Evolutionary conservation across 164 flowering plant genomes (phyloP).

Genomic region (Buxus sempervirens): DNA sequence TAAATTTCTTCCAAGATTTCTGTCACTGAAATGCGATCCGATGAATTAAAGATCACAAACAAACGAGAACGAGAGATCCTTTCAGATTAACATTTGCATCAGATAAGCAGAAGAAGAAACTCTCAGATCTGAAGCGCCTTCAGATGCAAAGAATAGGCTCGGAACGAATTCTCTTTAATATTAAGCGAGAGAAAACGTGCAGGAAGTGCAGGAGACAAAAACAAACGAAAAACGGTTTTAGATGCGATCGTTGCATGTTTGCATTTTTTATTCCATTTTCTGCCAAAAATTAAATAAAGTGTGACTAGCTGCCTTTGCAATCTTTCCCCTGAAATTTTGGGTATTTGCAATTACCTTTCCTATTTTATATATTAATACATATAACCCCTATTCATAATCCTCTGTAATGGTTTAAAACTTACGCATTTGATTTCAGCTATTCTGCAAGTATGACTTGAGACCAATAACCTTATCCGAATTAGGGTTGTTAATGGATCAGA

Average conservation of each 20-base stretch:
- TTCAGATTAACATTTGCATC: background rate
- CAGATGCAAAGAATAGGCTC: background rate
- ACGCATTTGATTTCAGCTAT: too few species aligned
- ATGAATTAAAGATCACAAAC: background rate
- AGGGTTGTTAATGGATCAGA: too few species aligned
- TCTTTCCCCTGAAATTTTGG: too few species aligned
- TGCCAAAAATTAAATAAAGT: too few species aligned
- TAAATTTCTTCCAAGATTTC: slow-evolving; percentile 10
- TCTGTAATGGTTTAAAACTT: too few species aligned
- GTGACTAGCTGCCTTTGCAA: too few species aligned
- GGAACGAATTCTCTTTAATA: background rate
- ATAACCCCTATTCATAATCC: too few species aligned
- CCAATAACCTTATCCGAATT: too few species aligned
- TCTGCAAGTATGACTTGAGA: too few species aligned
- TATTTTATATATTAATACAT: too few species aligned
- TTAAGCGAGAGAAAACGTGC: background rate
- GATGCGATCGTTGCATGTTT: background rate
- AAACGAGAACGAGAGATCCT: background rate
- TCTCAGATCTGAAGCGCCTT: background rate
- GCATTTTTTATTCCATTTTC: too few species aligned
- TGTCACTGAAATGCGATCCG: background rate
- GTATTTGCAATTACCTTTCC: too few species aligned
- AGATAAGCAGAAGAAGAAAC: slow-evolving; percentile 2
- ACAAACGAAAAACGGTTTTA: background rate
- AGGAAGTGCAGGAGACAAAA: background rate